phyloP scores from a whole-genome alignment of 2,329 filamentous ascomycete species.

The Macrophomina phaseolina region DNA sequence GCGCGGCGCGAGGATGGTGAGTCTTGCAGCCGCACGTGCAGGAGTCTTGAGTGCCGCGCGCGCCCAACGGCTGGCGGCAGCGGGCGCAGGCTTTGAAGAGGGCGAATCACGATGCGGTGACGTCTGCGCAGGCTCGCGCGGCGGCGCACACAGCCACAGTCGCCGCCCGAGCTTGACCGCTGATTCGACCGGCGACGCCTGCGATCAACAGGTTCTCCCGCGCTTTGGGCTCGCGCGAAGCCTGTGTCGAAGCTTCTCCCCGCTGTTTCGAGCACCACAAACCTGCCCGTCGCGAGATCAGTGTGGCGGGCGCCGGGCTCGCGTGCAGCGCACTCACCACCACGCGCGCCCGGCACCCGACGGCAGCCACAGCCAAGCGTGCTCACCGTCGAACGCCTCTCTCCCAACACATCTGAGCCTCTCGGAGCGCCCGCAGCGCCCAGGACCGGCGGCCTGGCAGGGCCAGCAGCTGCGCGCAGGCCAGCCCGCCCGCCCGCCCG shows the following conservation, averaged over 20 bases:
- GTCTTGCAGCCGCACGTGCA: constrained; percentile 12
- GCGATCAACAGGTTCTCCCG: constrained; percentile 21
- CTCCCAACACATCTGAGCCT: constrained; percentile 7
- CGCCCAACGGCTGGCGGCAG: constrained; percentile 9
- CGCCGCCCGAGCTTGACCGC: constrained; percentile 10
- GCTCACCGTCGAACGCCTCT: constrained; percentile 11
- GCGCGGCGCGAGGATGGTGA: background rate
- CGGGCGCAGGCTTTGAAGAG: background rate
- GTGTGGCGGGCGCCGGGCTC: constrained; percentile 5
- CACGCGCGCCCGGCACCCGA: constrained; percentile 16
- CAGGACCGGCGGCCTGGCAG: background rate
- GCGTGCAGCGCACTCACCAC: constrained; percentile 21
- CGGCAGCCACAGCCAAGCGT: constrained; percentile 11
- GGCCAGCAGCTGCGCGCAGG: background rate
- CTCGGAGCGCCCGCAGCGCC: constrained; percentile 14
- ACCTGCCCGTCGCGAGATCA: background rate
- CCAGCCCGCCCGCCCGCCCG: background rate
- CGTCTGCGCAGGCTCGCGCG: background rate
- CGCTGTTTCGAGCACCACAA: background rate
- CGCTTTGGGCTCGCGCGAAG: constrained; percentile 11
- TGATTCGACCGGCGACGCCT: constrained; percentile 19
- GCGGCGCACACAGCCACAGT: constrained; percentile 17
- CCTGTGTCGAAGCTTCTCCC: background rate
- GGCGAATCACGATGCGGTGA: constrained; percentile 18
- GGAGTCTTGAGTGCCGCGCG: constrained; percentile 1